Evolutionary conservation across 176 grass and related monocot genomes (phyloP).

Genomic region (Oryza officinalis): DNA sequence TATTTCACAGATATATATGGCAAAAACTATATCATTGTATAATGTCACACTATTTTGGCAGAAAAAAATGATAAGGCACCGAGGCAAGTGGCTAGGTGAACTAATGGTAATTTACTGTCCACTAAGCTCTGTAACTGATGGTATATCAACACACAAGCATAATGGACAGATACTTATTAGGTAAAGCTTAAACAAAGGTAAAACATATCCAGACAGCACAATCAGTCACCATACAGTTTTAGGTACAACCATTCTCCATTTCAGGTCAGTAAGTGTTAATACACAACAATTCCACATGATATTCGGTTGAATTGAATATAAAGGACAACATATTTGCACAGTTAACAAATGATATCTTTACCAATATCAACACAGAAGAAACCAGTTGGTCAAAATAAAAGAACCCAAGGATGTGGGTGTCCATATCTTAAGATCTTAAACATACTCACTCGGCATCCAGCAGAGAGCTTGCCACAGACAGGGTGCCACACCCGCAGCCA

Average conservation of each 20-base stretch:
- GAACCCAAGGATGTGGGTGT: not conserved
- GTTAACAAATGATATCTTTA: not conserved
- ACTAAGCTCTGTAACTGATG: not conserved
- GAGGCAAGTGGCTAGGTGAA: not conserved
- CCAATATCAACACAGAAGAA: not conserved
- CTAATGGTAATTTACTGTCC: not conserved
- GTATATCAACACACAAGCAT: conserved; percentile 15
- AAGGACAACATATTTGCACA: not conserved
- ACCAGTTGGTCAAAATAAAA: not conserved
- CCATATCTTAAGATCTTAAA: not conserved
- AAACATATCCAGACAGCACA: conserved; percentile 11
- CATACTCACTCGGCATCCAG: conserved; percentile 83
- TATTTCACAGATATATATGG: not conserved
- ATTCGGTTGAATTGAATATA: not conserved
- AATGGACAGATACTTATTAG: not conserved
- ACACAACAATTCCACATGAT: not conserved
- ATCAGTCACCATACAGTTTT: conserved; percentile 3
- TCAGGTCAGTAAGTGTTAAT: not conserved
- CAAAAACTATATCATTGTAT: not conserved
- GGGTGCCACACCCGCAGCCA: conserved; percentile 88
- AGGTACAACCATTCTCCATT: not conserved
- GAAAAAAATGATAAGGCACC: not conserved
- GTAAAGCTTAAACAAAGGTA: not conserved
- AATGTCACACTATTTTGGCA: not conserved
- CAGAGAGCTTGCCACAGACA: conserved; percentile 73